Evolutionary conservation across 192 early-diverging fungal species (phyloP).

Genomic region (Coemansia sp.): DNA sequence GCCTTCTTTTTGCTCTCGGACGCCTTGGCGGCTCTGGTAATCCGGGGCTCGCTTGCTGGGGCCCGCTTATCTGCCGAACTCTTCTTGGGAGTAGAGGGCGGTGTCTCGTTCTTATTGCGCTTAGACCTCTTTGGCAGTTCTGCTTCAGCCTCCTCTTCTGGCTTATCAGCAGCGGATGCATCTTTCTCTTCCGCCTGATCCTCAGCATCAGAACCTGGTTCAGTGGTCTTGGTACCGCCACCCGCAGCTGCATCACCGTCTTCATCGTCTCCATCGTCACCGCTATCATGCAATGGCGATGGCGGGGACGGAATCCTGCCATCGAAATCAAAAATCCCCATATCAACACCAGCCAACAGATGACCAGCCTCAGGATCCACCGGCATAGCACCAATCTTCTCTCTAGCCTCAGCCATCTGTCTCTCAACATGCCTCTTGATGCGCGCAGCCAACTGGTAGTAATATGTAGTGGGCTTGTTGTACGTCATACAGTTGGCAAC

Average conservation of each 20-base stretch:
- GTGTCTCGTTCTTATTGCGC: background rate
- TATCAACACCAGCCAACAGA: conserved; percentile 23
- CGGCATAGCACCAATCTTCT: conserved; percentile 12
- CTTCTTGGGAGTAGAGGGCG: background rate
- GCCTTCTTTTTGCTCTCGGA: background rate
- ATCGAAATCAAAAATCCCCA: conserved; percentile 32
- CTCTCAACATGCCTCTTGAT: conserved; percentile 30
- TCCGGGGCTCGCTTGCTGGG: background rate
- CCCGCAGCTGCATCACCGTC: background rate
- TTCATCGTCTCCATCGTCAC: too few relatives aligned
- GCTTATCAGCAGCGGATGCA: background rate
- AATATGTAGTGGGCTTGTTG: conserved; percentile 51
- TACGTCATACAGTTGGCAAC: conserved; percentile 48
- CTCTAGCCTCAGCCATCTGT: conserved; percentile 22
- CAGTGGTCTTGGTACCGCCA: background rate
- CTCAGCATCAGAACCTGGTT: background rate
- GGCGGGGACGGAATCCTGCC: conserved; percentile 4
- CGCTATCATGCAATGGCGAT: too few relatives aligned
- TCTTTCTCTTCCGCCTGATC: too few relatives aligned
- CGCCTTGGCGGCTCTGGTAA: background rate
- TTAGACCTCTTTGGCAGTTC: background rate
- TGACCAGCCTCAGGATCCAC: conserved; percentile 39
- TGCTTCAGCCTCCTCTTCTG: background rate
- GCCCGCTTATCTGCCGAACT: background rate
- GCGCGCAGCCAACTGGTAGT: conserved; percentile 40